Base-by-base conservation (phyloP, 2,329 filamentous ascomycete genomes). In the Dichotomopilus funicola region DNA sequence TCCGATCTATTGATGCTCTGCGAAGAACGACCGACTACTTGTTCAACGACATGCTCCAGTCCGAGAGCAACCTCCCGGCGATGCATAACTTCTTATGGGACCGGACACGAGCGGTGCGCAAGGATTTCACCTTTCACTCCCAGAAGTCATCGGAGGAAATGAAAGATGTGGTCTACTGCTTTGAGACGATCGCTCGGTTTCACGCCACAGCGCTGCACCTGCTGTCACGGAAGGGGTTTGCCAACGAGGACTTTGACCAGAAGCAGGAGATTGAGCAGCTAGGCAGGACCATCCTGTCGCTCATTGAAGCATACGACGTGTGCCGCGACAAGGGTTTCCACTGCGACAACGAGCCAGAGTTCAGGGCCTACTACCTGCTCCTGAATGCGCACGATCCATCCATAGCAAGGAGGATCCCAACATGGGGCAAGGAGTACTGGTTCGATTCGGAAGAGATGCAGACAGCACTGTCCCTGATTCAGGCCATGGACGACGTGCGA, bases 181-280 rank as follows among this genome's bases (percentile, higher is more conserved):
- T 87, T 27, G 85, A 88, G 65, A 81, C 79, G 31, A 86, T 87
- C 55, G 77, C 81, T 10, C 78, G 85, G 51, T 87, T 87, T 56
- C 85, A 88, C 66, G 83, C 84, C 42, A 81, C 80, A 5, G 76
- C 83, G 5, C 72, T 87, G 6, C 84, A 88, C 65, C 75, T 85
- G 43, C 74, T 87, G 51, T 83, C 82, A 0, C 75, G 76, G 54
- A 73, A 77, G 13, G 81, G 77, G 8, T 75, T 80, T 47, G 75
- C 77, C 1, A 74, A 78, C 1, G 78, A 83, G 36, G 80, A 81
- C 55, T 87, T 86, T 62, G 81, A 81, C 4, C 80, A 85, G 62
- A 82, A 85, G 59, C 84, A 87, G 64, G 85, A 88, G 67, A 73
- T 83, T 31, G 84, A 87, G 65, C 85, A 87, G 64, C 74, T 88